Evolutionary conservation across 2,329 filamentous ascomycete genomes (phyloP), one percentile per base, ranked within the genome.

Genomic region (Cryphonectria japonica): DNA sequence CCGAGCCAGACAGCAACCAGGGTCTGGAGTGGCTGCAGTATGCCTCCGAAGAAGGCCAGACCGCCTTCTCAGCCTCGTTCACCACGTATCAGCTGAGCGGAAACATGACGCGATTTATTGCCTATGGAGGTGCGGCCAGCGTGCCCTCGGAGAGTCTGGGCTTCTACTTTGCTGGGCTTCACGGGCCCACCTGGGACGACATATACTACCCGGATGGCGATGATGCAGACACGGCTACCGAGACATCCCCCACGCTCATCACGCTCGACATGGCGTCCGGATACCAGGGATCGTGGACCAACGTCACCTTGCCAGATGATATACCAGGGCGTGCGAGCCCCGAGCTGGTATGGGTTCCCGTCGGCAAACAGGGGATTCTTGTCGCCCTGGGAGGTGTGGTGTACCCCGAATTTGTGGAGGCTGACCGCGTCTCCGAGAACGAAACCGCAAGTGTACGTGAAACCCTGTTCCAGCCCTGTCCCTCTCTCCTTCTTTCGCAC

Each of bases 321-420:
- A 81, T 91, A 8, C 78, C 81, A 5, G 86, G 86, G 0, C 86
- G 92, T 22, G 88, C 89, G 4, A 89, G 87, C 74, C 85, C 90
- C 0, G 90, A 92, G 71, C 82, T 92, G 1, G 89, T 92, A 0
- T 94, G 91, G 91, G 86, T 97, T 0, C 94, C 94, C 1, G 93
- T 94, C 61, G 92, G 93, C 3, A 82, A 87, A 22, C 84, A 94
- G 75, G 94, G 94, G 0, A 90, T 96, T 61, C 83, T 97, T 11
- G 85, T 97, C 0, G 92, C 92, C 3, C 82, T 97, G 0, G 93
- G 92, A 8, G 94, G 94, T 16, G 93, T 93, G 2, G 88, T 85
- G 0, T 84, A 88, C 76, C 89, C 90, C 0, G 82, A 86, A 34
- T 90, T 85, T 69, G 76, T 75, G 11, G 79, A 73, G 29, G 8